These are phyloP conservation scores for Epichloe gansuensis DNA, from an alignment of 2,329 filamentous ascomycete genomes.

Conservation along the genomic window DNA sequence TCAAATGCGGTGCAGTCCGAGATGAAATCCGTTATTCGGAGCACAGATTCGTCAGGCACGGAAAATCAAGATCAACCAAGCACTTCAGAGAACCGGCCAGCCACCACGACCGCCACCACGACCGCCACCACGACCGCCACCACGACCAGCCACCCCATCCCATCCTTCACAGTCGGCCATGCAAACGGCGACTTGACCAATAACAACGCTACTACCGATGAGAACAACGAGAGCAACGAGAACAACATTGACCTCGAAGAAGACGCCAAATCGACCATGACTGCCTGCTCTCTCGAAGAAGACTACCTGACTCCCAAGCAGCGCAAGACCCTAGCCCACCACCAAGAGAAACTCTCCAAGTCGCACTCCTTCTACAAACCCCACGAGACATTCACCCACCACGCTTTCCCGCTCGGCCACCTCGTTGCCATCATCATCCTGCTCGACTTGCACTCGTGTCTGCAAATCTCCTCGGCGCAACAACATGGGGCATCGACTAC, in stretches of 20 bases:
- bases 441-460: slow-evolving; percentile 64
- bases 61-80: not conserved
- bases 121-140: not conserved
- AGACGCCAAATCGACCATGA: slow-evolving; percentile 22
- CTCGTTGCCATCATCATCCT: slow-evolving; percentile 69
- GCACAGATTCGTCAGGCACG: not conserved
- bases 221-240: slow-evolving; percentile 7
- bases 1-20: not conserved
- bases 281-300: slow-evolving; percentile 32
- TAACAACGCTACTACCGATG: slow-evolving; percentile 2
- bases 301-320: slow-evolving; percentile 54
- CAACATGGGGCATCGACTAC: slow-evolving; percentile 70
- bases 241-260: slow-evolving; percentile 20
- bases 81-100: not conserved
- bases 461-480: slow-evolving; percentile 72
- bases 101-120: not conserved
- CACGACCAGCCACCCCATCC: not conserved
- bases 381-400: slow-evolving; percentile 72
- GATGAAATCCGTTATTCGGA: slow-evolving; percentile 10
- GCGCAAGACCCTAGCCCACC: slow-evolving; percentile 59
- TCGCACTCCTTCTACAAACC: slow-evolving; percentile 85
- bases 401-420: slow-evolving; percentile 62
- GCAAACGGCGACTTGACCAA: slow-evolving; percentile 31
- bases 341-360: slow-evolving; percentile 68
- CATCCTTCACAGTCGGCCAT: slow-evolving; percentile 8